Base-by-base conservation (phyloP, 106 monocot species). In the Dendrobium officinale region DNA sequence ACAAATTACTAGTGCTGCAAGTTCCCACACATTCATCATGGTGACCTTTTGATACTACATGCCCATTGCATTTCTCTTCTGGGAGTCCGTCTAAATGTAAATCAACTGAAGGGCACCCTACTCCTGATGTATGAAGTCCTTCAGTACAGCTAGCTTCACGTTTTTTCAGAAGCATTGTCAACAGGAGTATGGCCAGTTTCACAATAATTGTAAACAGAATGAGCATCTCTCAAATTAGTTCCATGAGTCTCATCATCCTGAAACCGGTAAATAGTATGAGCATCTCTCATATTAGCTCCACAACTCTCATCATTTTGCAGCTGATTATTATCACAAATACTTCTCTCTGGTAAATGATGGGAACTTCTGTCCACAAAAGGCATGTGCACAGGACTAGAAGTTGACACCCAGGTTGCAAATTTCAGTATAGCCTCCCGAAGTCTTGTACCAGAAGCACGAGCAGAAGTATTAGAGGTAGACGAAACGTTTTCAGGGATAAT, bases 311-410 rank as follows among this genome's bases (percentile, higher is more conserved):
- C 49, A 49, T 47, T 9, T 47, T 75, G 75, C 40, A 24, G 22
- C 3, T 3, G 6, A 75, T 2, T 40, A 75, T 45, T 47, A 44
- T 20, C 19, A 22, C 19, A 43, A 5, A 74, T 18, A 18, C 18
- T 43, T 74, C 42, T 74, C 15, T 42, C 42, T 74, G 74, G 74
- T 42, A 74, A 42, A 74, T 74, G 42, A 45, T 45, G 20, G 37
- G 45, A 47, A 44, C 37, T 6, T 75, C 8, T 7, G 45, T 45
- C 22, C 42, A 8, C 45, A n/a, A 18, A 44, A 45, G 75, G 44
- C n/a, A 47, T 22, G 45, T 75, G 44, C 6, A 22, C 45, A 19
- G 5, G 37, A 48, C 16, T 76, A 76, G 26, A 42, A 2, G 9
- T 49, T 76, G 76, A 76, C 26, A 9, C 2, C 15, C 3, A 6